Conservation (phyloP, 305 asterid genomes). For the Rubia tinctorum region DNA sequence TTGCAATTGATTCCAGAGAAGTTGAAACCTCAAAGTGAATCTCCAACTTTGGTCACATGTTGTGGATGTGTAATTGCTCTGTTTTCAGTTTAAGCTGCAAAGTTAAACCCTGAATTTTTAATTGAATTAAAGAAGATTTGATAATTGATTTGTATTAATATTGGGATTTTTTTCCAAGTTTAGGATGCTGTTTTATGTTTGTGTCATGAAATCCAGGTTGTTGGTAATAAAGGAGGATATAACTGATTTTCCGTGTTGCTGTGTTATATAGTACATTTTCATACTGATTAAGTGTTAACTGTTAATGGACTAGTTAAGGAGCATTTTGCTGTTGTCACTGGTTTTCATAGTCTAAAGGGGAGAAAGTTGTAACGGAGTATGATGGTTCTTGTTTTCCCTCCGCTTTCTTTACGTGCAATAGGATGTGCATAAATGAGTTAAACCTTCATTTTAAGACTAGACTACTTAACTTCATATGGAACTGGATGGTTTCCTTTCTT, state of each 20-base stretch:
- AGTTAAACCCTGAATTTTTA: neutral
- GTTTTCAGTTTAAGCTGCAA: neutral
- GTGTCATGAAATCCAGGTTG: too few species aligned
- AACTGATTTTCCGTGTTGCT: neutral
- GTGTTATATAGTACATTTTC: too few species aligned
- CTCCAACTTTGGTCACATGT: neutral
- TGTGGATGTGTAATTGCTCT: neutral
- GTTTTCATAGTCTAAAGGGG: neutral
- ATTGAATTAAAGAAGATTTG: neutral
- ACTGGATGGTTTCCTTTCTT: neutral
- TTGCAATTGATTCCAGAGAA: neutral
- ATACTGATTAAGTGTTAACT: too few species aligned
- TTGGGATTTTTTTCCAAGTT: neutral
- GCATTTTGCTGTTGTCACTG: neutral
- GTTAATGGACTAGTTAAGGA: neutral
- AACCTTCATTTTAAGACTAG: neutral
- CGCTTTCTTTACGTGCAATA: neutral
- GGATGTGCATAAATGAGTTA: neutral
- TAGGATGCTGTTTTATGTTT: neutral
- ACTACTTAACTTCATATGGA: neutral
- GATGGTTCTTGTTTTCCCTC: neutral
- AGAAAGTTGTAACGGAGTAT: neutral
- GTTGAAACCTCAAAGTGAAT: neutral
- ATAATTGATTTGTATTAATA: neutral
- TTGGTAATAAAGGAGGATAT: too few species aligned